These are phyloP conservation scores for Nicotiana paniculata DNA, from an alignment of 257 asterid genomes.

Conservation along the genomic window DNA sequence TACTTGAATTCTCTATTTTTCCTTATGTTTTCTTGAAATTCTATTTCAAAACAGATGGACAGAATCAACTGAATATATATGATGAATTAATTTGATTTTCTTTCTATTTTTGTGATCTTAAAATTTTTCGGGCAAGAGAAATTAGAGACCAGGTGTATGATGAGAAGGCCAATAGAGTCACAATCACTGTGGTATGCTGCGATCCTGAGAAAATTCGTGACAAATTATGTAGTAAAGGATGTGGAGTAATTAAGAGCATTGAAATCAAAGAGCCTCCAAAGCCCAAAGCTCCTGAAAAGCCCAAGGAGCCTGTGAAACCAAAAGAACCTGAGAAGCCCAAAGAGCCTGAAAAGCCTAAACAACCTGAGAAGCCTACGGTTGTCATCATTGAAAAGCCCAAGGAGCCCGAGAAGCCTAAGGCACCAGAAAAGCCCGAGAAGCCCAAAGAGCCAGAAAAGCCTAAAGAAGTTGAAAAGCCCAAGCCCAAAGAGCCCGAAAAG, in stretches of 20 bases:
- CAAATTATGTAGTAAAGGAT: conserved; percentile 50
- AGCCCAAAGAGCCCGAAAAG: conserved; percentile 16
- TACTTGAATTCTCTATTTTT: no score
- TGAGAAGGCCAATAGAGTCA: conserved; percentile 54
- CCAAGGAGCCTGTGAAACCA: not conserved
- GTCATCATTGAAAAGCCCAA: no score
- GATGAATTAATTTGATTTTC: conserved; percentile 3
- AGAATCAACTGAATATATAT: not conserved
- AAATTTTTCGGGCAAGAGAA: conserved; percentile 40
- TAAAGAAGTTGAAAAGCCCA: no score
- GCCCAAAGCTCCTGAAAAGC: conserved; percentile 18
- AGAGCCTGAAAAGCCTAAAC: no score
- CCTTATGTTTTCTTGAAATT: not conserved
- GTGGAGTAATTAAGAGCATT: conserved; percentile 50
- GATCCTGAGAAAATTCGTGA: conserved; percentile 73
- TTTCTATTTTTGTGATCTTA: not conserved
- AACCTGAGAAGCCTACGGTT: no score
- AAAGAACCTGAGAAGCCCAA: no score
- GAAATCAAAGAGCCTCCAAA: conserved; percentile 34
- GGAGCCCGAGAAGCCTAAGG: no score
- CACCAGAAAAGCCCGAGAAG: no score
- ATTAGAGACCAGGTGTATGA: conserved; percentile 62
- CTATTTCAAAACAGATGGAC: no score
- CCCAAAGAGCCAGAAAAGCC: no score
- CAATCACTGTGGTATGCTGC: conserved; percentile 61